These are phyloP conservation scores for Phragmites australis DNA, from an alignment of 176 grass and related monocot species.

Conservation along the genomic window DNA sequence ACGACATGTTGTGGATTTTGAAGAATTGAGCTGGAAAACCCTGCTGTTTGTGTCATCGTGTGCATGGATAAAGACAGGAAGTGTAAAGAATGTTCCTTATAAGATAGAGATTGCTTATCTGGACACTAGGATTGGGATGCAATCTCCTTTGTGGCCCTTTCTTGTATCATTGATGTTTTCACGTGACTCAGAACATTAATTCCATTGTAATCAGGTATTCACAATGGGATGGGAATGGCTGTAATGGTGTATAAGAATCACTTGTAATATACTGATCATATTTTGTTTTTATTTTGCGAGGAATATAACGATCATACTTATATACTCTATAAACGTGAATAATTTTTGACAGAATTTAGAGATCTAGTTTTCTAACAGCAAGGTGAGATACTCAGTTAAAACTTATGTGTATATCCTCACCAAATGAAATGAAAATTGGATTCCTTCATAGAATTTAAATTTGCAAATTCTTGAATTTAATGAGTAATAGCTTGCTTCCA, in stretches of 20 bases:
- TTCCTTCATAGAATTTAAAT: background rate
- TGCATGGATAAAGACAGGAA: slow-evolving; percentile 43
- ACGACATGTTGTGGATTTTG: slow-evolving; percentile 1
- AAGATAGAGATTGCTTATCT: slow-evolving; percentile 15
- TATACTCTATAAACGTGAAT: background rate
- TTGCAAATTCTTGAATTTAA: too few relatives aligned
- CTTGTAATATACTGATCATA: too few relatives aligned
- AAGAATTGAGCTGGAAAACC: slow-evolving; percentile 31
- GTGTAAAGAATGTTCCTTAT: slow-evolving; percentile 22
- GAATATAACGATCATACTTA: background rate
- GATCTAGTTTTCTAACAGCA: too few relatives aligned
- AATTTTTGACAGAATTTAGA: background rate
- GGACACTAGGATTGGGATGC: too few relatives aligned
- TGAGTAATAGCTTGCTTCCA: background rate
- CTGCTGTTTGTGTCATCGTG: slow-evolving; percentile 23
- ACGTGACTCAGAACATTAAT: too few relatives aligned
- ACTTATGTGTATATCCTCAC: background rate
- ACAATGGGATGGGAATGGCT: too few relatives aligned
- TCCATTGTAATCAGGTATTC: too few relatives aligned
- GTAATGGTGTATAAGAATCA: too few relatives aligned
- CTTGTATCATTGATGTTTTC: too few relatives aligned
- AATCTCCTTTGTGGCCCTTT: background rate
- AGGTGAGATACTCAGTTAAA: too few relatives aligned
- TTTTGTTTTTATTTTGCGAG: too few relatives aligned
- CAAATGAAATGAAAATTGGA: background rate